Evolutionary conservation across 202 grass and related monocot genomes (phyloP), one percentile per base, ranked within the genome.

Genomic region (Elaeis oleifera): DNA sequence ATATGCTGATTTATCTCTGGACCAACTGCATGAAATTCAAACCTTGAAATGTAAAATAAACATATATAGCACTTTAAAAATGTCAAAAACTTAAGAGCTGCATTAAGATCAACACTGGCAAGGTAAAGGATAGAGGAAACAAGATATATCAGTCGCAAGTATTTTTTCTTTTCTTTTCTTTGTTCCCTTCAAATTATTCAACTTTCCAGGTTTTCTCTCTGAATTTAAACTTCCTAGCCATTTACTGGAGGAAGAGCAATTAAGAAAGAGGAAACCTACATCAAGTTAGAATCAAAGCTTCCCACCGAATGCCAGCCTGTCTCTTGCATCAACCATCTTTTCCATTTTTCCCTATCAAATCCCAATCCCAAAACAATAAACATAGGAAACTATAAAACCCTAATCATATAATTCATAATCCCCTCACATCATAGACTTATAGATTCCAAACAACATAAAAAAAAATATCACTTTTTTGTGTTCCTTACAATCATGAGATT

Each of bases 311-410:
- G 81, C 68, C 79, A 74, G 74, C 71, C 58, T 55, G 82, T 56
- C 79, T 78, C 83, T 74, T 78, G 79, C 75, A 82, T 99, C 89
- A 99, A 99, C 88, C 88, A 86, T 90, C 80, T 51, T 90, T 65
- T 77, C 88, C 88, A 86, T 60, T 74, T 63, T 74, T 78, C 71
- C 88, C 88, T 90, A 86, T 84, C 72, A 99, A 99, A 90, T 84
- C 83, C 63, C 88, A 87, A 90, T 85, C 85, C 74, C 83, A 80
- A 78, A 68, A 36, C 27, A 31, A 39, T 18, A 17, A 11, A 32
- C 22, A 15, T 23, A 20, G n/a, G 36, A 44, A 44, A 44, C 36
- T 44, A 16, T 8, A 39, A 23, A 39, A 55, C 24, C 53, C 52
- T 51, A 65, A 23, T n/a, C 1, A 65, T 4, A 4, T 26, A 51